Evolutionary conservation across 495 filamentous ascomycete genomes (phyloP).

Genomic region (Letharia lupina): DNA sequence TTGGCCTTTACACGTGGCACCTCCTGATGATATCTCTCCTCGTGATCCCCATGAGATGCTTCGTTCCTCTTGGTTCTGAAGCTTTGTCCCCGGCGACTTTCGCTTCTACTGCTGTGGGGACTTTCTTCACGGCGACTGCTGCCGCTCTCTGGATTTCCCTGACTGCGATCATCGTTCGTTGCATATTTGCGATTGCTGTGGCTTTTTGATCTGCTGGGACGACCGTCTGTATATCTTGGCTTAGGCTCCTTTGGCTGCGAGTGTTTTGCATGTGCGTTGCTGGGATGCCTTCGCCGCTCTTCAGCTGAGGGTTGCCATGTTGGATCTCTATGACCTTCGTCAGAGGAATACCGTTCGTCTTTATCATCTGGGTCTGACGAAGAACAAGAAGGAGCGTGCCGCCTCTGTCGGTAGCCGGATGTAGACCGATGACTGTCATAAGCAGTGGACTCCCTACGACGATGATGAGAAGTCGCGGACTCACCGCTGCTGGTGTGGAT

Average conservation of each 20-base stretch:
- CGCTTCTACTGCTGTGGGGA: background rate
- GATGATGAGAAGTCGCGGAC: background rate
- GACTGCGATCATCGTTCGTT: background rate
- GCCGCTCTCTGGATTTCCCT: background rate
- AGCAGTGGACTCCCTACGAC: background rate
- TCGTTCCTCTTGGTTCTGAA: background rate
- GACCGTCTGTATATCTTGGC: background rate
- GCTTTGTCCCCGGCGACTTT: background rate
- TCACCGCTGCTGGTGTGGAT: background rate
- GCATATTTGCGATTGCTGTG: background rate
- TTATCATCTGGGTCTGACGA: too few species aligned
- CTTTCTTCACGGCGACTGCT: background rate
- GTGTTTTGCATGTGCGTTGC: background rate
- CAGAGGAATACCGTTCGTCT: background rate
- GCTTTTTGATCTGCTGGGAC: background rate
- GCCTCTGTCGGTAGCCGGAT: too few species aligned
- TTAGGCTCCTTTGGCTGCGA: background rate
- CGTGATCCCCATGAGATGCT: background rate
- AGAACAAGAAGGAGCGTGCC: too few species aligned
- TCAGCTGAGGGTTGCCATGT: background rate
- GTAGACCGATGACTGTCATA: background rate
- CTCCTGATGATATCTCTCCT: background rate
- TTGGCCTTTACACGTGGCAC: background rate
- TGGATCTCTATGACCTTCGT: background rate
- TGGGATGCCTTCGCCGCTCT: background rate